Evolutionary conservation across 768 basidiomycete genomes (phyloP).

Genomic region (Pulveroboletus sp.): DNA sequence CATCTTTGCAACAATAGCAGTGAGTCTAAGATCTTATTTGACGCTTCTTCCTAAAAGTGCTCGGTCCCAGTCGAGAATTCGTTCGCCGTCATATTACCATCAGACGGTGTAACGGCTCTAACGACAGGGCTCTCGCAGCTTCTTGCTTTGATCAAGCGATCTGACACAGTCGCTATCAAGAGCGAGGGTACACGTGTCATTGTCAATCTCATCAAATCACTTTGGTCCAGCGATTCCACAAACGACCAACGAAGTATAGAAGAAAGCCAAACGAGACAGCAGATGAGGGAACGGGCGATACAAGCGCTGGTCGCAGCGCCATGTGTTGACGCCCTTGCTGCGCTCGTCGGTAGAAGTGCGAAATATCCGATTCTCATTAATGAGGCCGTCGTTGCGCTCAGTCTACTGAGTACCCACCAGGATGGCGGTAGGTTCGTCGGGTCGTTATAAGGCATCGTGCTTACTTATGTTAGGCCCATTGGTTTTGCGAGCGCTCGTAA

Average conservation of each 20-base stretch:
- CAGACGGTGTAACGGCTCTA: constrained; percentile 25
- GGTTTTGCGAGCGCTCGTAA: constrained; percentile 57
- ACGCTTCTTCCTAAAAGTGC: constrained; percentile 23
- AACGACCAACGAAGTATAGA: constrained; percentile 29
- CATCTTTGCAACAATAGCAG: constrained; percentile 78
- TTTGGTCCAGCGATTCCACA: constrained; percentile 56
- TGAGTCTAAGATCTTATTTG: constrained; percentile 34
- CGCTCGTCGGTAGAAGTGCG: constrained; percentile 69
- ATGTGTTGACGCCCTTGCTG: constrained; percentile 59
- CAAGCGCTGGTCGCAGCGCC: constrained; percentile 47
- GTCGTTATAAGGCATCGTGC: background rate
- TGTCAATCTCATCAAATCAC: constrained; percentile 77
- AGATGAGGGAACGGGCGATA: constrained; percentile 52
- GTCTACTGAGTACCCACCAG: constrained; percentile 63
- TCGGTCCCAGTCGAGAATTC: constrained; percentile 41
- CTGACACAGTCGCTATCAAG: constrained; percentile 77
- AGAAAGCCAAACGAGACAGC: constrained; percentile 39
- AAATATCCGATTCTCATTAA: constrained; percentile 85
- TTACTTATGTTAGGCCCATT: constrained; percentile 46
- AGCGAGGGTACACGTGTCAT: constrained; percentile 89
- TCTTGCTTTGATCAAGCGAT: constrained; percentile 68
- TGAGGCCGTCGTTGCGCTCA: constrained; percentile 82
- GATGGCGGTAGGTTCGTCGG: constrained; percentile 52
- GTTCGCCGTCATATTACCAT: constrained; percentile 48
- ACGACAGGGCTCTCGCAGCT: constrained; percentile 62